Evolutionary conservation across 768 basidiomycete genomes (phyloP).

Genomic region (Glaciozyma martinii): DNA sequence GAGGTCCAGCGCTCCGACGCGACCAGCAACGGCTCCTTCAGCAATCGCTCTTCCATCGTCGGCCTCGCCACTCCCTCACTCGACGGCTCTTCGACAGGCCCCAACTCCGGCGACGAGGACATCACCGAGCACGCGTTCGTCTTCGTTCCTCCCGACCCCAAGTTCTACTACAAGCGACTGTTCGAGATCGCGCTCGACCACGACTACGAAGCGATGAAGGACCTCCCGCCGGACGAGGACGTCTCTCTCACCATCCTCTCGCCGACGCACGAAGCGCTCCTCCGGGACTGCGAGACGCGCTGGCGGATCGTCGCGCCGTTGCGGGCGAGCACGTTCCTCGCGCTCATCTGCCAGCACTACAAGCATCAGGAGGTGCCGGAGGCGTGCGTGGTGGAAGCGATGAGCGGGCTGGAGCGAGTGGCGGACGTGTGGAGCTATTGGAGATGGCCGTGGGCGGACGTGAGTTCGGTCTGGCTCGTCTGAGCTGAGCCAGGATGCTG

Average conservation of each 20-base stretch:
- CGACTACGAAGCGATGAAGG: conserved; percentile 82
- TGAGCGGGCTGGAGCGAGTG: conserved; percentile 62
- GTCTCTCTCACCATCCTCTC: conserved; percentile 88
- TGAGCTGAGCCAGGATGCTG: not conserved
- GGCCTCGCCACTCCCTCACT: not conserved
- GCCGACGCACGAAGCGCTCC: conserved; percentile 62
- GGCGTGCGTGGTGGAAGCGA: conserved; percentile 86
- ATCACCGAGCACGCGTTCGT: conserved; percentile 40
- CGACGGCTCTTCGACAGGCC: not conserved
- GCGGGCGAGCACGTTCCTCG: conserved; percentile 69
- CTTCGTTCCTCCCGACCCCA: conserved; percentile 81
- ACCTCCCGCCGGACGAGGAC: conserved; percentile 87
- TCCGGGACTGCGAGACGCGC: conserved; percentile 76
- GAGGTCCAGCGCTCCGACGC: not conserved
- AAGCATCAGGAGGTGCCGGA: conserved; percentile 77
- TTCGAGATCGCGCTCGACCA: conserved; percentile 70
- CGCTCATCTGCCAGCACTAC: conserved; percentile 75
- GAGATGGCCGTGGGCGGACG: conserved; percentile 72
- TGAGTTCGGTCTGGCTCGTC: conserved; percentile 43
- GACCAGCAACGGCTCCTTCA: conserved; percentile 1
- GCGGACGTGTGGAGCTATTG: conserved; percentile 58
- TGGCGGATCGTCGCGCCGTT: conserved; percentile 82
- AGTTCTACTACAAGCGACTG: conserved; percentile 72
- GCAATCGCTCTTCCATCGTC: not conserved
- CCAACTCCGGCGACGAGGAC: not conserved